Evolutionary conservation across 768 basidiomycete species (phyloP).

Genomic region (Lanmaoa rubissima): DNA sequence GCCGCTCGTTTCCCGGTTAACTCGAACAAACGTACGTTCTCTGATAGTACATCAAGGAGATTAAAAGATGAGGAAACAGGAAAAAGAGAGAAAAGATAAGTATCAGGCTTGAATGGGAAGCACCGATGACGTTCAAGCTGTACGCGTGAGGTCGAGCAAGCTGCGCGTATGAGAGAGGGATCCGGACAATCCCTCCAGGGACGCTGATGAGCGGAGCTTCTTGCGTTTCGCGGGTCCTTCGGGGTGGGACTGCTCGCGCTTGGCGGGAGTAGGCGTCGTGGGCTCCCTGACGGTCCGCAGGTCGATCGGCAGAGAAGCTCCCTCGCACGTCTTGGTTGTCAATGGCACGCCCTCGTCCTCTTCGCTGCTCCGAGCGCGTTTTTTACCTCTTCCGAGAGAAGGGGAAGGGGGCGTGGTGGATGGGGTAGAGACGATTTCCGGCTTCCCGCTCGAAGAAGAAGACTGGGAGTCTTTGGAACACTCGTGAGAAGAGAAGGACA

Average conservation of each 20-base stretch:
- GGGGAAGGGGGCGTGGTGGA: conserved; percentile 12
- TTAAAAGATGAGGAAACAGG: background rate
- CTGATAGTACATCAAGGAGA: background rate
- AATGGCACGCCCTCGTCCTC: background rate
- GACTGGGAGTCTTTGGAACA: background rate
- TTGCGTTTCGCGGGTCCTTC: conserved; percentile 13
- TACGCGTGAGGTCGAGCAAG: conserved; percentile 1
- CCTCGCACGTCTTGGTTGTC: background rate
- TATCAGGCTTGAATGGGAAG: background rate
- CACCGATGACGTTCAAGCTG: background rate
- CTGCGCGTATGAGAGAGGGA: conserved; percentile 1
- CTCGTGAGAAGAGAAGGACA: background rate
- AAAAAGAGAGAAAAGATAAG: background rate
- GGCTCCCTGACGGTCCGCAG: background rate
- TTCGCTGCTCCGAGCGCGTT: conserved; percentile 15
- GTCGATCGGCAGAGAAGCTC: background rate
- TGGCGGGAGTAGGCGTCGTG: background rate
- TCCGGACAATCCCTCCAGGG: background rate
- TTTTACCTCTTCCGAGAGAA: conserved; percentile 9
- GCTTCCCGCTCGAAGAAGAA: background rate
- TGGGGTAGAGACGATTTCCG: background rate
- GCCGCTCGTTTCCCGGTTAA: background rate
- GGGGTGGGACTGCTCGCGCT: background rate
- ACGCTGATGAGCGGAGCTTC: conserved; percentile 6
- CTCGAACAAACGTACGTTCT: background rate